Conservation (phyloP, 1,284 basidiomycete genomes). For the Ceratobasidium papillatum region DNA sequence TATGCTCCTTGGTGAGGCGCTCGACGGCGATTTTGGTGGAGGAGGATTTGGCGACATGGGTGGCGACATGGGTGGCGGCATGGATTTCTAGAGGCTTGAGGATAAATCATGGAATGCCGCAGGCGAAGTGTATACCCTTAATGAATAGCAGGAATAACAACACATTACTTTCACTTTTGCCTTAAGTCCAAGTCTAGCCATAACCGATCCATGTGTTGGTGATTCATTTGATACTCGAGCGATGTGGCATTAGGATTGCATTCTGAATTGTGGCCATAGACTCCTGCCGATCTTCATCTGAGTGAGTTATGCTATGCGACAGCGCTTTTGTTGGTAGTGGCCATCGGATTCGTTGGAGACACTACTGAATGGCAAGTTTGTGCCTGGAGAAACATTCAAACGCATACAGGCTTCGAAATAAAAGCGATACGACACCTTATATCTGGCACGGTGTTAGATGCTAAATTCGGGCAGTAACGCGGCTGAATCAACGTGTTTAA, state of each 20-base stretch:
- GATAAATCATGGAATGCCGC: background rate
- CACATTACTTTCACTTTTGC: background rate
- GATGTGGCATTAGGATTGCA: background rate
- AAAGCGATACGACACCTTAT: background rate
- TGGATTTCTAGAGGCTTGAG: constrained; percentile 16
- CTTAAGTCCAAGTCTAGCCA: background rate
- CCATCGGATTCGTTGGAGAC: background rate
- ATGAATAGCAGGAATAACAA: background rate
- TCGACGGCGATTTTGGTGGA: constrained; percentile 29
- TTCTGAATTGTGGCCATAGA: background rate
- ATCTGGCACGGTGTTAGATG: background rate
- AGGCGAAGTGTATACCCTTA: background rate
- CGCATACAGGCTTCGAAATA: background rate
- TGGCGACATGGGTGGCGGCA: constrained; percentile 1
- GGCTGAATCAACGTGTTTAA: too few relatives aligned
- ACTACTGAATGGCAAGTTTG: background rate
- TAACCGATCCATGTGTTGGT: background rate
- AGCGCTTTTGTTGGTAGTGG: background rate
- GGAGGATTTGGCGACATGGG: constrained; percentile 17
- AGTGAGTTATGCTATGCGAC: too few relatives aligned
- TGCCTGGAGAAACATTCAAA: background rate
- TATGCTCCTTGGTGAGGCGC: constrained; percentile 30
- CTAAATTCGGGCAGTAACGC: too few relatives aligned
- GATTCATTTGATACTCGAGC: background rate
- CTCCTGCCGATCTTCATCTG: too few relatives aligned